These are phyloP conservation scores for barley (Hordeum vulgare) DNA, from an alignment of 176 grass and related monocot genomes.

Conservation along the genomic window DNA sequence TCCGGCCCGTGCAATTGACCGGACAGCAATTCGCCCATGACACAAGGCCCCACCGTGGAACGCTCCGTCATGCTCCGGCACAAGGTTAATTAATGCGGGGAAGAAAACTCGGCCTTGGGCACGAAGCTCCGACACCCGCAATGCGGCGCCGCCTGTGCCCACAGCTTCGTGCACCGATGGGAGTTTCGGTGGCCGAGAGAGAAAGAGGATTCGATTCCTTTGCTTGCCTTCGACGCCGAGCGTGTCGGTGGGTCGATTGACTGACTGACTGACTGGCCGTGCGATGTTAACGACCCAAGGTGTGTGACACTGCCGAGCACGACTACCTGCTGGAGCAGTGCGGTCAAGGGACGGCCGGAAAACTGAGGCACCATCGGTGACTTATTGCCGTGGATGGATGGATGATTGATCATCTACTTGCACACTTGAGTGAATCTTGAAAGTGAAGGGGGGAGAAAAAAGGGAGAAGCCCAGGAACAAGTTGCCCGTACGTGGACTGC, in stretches of 20 bases:
- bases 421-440: background rate
- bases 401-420: background rate
- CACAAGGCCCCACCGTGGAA: background rate
- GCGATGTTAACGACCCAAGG: background rate
- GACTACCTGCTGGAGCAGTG: no score
- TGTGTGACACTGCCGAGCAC: background rate
- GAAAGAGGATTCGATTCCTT: background rate
- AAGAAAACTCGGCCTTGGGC: background rate
- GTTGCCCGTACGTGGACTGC: background rate
- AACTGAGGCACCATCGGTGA: background rate
- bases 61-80: background rate
- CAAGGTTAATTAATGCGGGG: background rate
- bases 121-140: background rate
- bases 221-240: background rate
- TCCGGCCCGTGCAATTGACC: background rate
- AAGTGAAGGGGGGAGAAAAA: background rate
- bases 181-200: background rate
- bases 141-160: background rate
- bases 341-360: slow-evolving; percentile 34
- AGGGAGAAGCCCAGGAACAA: background rate
- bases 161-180: background rate
- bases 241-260: background rate
- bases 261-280: background rate
- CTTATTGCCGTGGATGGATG: background rate
- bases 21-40: background rate